Base-by-base conservation (phyloP, 331 rosid genomes). In the Arachis monticola region DNA sequence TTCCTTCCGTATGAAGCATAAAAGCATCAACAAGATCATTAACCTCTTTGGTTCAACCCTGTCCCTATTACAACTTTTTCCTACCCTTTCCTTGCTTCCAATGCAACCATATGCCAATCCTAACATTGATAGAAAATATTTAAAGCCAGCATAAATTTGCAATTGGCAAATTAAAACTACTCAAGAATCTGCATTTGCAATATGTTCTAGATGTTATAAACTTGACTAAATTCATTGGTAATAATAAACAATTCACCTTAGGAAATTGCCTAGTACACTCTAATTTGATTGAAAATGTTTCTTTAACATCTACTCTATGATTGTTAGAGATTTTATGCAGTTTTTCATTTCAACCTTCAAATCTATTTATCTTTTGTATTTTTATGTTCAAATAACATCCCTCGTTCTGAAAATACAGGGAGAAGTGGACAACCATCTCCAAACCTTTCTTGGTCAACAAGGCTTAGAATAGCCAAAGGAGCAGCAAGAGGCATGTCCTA, bases 401-500 rank as follows among this genome's bases (percentile, higher is more conserved):
- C 41, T 38, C 41, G 4, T 38, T 2, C 0, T 4, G 41, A 38
- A 4, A 38, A 38, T 46, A 60, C 81, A 93, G 98, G 98, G 6
- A 88, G 78, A 77, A 86, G 56, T 72, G 96, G 96, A 47, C 98
- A 90, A 81, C 74, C 90, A 31, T 86, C 86, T n/a, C 46, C 90
- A 4, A 81, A 44, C 68, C 85, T 89, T 55, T 81, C 97, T 22
- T 93, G 98, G 98, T 79, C 93, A 6, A 87, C 86, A 1, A 85
- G 97, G 70, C 81, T 93, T 42, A 87, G 80, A 83, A 84, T 93
- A 9, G 85, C 85, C 1, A 91, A 87, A 75, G 98, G 98, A 73
- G 77, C 91, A 64, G 97, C 97, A 0, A 79, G 89, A n/a, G 98
- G 98, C 22, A 76, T 93, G 58, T 90, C 96, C 45, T 93, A 91